Evolutionary conservation across 1,284 basidiomycete species (phyloP).

Genomic region (Sporisorium exsertum): DNA sequence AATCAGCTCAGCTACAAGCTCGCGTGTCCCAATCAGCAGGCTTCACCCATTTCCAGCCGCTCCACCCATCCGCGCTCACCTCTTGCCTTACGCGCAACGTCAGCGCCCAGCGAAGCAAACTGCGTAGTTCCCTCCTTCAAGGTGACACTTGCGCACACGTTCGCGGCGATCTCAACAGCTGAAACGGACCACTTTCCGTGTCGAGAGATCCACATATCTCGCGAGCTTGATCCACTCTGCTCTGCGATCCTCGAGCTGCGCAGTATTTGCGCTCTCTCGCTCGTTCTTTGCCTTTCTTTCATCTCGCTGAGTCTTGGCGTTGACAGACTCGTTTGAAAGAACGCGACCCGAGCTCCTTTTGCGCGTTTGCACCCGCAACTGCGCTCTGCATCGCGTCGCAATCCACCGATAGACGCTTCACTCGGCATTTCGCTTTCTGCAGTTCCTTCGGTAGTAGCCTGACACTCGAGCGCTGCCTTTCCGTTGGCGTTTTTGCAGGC

Average conservation of each 20-base stretch:
- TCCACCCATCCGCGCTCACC: background rate
- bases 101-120: background rate
- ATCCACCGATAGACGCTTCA: background rate
- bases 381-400: background rate
- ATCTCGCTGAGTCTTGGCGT: conserved; percentile 1
- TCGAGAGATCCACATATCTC: background rate
- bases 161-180: background rate
- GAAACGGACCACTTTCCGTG: background rate
- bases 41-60: background rate
- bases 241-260: background rate
- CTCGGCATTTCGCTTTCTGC: background rate
- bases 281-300: background rate
- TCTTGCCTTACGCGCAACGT: conserved; percentile 5
- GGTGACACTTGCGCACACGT: background rate
- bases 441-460: background rate
- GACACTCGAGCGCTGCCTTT: background rate
- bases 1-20: background rate
- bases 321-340: conserved; percentile 9
- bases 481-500: background rate
- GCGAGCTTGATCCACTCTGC: background rate
- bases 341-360: conserved; percentile 1
- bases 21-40: background rate
- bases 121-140: no score
- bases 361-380: conserved; percentile 1
- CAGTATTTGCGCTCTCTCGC: conserved; percentile 4